Conservation (phyloP, 192 early-diverging fungal species). For the Chytriomyces confervae region DNA sequence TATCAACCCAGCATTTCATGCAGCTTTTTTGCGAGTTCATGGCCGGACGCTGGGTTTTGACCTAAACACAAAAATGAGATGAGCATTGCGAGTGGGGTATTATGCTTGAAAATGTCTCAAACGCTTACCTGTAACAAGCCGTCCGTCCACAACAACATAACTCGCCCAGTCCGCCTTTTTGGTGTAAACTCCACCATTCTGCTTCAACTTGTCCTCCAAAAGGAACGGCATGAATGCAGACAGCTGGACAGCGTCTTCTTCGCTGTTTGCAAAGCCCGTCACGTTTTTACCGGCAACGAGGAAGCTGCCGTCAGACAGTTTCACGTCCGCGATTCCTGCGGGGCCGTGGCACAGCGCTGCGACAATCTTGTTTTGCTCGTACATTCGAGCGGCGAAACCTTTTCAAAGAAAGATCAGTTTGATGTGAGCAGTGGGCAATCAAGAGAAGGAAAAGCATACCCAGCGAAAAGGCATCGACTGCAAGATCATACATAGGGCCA, state of each 20-base stretch:
- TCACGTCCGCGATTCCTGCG: slow-evolving; percentile 69
- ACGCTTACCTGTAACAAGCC: slow-evolving; percentile 69
- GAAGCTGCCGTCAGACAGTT: slow-evolving; percentile 61
- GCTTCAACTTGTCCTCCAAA: slow-evolving; percentile 30
- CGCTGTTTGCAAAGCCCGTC: slow-evolving; percentile 76
- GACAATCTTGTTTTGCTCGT: slow-evolving; percentile 58
- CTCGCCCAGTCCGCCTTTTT: slow-evolving; percentile 56
- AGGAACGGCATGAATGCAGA: slow-evolving; percentile 44
- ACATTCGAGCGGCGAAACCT: slow-evolving; percentile 46
- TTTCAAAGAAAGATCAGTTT: neutral
- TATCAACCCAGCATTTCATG: neutral
- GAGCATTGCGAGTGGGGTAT: too few relatives aligned
- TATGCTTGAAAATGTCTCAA: too few relatives aligned
- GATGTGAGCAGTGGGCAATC: neutral
- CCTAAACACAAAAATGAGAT: too few relatives aligned
- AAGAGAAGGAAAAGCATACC: neutral
- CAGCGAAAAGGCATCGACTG: slow-evolving; percentile 48
- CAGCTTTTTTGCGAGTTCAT: slow-evolving; percentile 15
- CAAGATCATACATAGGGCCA: slow-evolving; percentile 64
- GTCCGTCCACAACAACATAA: slow-evolving; percentile 63
- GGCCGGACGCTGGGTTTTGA: slow-evolving; percentile 9
- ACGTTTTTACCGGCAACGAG: slow-evolving; percentile 69
- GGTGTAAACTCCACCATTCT: slow-evolving; percentile 62
- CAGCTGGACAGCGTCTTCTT: slow-evolving; percentile 62
- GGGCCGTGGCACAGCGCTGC: slow-evolving; percentile 69